These are phyloP conservation scores for Cladosporium sp. DNA, from an alignment of 2,329 filamentous ascomycete species.

Conservation along the genomic window DNA sequence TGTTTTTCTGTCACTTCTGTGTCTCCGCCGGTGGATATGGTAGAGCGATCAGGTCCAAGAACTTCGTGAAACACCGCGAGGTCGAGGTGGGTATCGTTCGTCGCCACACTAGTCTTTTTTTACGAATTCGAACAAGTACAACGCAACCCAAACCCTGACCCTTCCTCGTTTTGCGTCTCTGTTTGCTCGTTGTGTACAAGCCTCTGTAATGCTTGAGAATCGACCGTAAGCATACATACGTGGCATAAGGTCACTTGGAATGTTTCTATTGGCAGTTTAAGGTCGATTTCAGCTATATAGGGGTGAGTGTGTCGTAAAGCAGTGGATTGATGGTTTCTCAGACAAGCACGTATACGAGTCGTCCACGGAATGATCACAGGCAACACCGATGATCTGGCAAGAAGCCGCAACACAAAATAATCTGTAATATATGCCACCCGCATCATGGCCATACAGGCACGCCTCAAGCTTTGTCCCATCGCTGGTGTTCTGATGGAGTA, in stretches of 20 bases:
- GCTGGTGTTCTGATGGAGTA: neutral
- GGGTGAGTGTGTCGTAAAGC: neutral
- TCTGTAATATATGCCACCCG: no score
- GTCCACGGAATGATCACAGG: no score
- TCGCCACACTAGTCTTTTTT: neutral
- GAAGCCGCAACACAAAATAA: no score
- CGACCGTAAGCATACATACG: neutral
- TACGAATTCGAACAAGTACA: neutral
- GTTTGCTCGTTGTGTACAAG: neutral
- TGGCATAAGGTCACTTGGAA: neutral
- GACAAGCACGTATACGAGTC: no score
- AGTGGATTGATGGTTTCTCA: neutral
- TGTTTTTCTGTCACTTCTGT: neutral
- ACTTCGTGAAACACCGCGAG: neutral
- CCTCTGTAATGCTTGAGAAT: neutral
- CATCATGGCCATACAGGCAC: no score
- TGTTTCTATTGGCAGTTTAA: neutral
- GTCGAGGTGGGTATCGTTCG: neutral
- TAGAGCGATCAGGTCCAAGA: neutral
- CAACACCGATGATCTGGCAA: no score
- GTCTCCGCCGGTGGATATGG: neutral
- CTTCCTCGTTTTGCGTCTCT: neutral
- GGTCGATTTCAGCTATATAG: neutral
- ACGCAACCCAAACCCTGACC: neutral
- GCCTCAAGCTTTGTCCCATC: no score